phyloP scores from a whole-genome alignment of 1,139 yeast species.

The Saccharomyces hybrid region DNA sequence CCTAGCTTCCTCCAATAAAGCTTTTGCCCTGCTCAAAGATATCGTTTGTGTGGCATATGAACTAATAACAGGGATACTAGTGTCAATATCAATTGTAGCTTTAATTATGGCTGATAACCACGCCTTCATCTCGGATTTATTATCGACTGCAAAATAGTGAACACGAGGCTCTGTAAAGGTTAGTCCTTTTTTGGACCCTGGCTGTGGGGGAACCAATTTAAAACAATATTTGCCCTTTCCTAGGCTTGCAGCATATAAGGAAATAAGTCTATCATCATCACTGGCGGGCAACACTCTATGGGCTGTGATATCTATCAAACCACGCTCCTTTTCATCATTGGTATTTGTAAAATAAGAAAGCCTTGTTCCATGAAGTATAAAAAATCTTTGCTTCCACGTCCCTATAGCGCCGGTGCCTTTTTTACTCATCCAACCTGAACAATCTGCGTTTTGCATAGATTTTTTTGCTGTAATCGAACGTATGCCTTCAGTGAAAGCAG shows the following conservation, averaged over 20 bases:
- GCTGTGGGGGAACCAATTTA: constrained; percentile 93
- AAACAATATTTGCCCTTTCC: constrained; percentile 93
- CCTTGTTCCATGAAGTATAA: constrained; percentile 86
- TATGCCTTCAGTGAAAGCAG: constrained; percentile 93
- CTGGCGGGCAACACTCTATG: constrained; percentile 78
- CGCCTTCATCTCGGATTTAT: constrained; percentile 80
- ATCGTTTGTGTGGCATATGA: constrained; percentile 94
- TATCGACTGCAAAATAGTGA: constrained; percentile 91
- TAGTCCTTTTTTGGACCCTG: constrained; percentile 90
- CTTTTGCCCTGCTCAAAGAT: constrained; percentile 78
- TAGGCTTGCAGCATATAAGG: constrained; percentile 84
- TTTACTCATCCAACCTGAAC: constrained; percentile 94
- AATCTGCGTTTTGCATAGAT: constrained; percentile 65
- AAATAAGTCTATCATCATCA: constrained; percentile 67
- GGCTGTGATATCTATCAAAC: constrained; percentile 90
- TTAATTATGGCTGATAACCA: constrained; percentile 96
- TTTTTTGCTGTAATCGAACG: constrained; percentile 69
- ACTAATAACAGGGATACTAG: constrained; percentile 81
- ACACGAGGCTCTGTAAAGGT: constrained; percentile 94
- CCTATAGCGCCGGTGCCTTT: constrained; percentile 76
- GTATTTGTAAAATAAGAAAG: constrained; percentile 76
- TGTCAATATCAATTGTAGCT: constrained; percentile 94
- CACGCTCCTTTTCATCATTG: constrained; percentile 76
- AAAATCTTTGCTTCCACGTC: constrained; percentile 86
- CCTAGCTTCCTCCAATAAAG: constrained; percentile 70